These are phyloP conservation scores for Prunus campanulata DNA, from an alignment of 306 rosid genomes.

Conservation along the genomic window DNA sequence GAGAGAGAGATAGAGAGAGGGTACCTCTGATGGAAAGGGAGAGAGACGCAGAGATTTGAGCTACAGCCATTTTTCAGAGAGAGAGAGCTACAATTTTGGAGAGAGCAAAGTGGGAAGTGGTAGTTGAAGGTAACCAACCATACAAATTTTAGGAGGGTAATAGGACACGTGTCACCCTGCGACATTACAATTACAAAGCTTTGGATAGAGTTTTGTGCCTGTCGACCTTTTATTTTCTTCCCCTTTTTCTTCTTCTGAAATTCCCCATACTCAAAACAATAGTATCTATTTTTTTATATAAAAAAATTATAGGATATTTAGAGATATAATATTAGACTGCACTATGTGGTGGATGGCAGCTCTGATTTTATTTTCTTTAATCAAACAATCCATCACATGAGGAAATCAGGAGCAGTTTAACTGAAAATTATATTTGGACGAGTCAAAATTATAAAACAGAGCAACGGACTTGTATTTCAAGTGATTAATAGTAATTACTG, in stretches of 20 bases:
- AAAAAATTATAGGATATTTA: too few species aligned
- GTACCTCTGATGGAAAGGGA: constrained; percentile 49
- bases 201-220: constrained; percentile 8
- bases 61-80: constrained; percentile 42
- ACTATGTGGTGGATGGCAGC: too few species aligned
- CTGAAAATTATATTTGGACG: too few species aligned
- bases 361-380: too few species aligned
- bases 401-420: too few species aligned
- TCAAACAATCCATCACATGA: too few species aligned
- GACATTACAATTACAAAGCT: background rate
- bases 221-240: background rate
- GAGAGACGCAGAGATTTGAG: constrained; percentile 64
- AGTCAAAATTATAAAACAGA: too few species aligned
- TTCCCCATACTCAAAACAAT: background rate
- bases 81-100: background rate
- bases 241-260: background rate
- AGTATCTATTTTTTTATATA: too few species aligned
- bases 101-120: background rate
- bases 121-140: constrained; percentile 13
- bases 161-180: constrained; percentile 19
- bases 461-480: too few species aligned
- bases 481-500: too few species aligned
- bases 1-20: constrained; percentile 20
- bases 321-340: too few species aligned
- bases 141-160: constrained; percentile 13